Percentiles rank a stretch among this genome's conserved stretches.
These are phyloP conservation scores for Brasenia schreberi DNA, from an alignment of 164 flowering plant genomes.

Conservation along the genomic window DNA sequence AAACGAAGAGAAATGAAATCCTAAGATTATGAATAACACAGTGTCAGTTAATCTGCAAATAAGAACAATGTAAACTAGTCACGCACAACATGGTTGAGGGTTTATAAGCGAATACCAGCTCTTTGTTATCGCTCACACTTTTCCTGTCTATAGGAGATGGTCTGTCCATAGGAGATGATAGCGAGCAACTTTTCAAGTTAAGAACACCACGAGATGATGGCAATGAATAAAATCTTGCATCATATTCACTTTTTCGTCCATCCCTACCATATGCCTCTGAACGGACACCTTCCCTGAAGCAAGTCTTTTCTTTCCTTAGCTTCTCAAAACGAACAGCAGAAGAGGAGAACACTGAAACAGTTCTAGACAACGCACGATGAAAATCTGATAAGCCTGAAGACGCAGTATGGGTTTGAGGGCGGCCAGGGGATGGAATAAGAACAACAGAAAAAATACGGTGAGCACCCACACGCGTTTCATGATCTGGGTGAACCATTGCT, in stretches of 20 bases:
- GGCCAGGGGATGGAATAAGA: slow-evolving; percentile 90
- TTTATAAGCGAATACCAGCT: not conserved
- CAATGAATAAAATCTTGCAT: slow-evolving; percentile 31
- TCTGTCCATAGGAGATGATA: not conserved
- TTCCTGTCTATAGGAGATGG: not conserved
- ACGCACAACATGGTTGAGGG: no score
- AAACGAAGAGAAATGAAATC: slow-evolving; percentile 57
- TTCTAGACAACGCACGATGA: slow-evolving; percentile 75
- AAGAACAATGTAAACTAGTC: no score
- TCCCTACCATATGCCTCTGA: slow-evolving; percentile 9
- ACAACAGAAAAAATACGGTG: slow-evolving; percentile 97
- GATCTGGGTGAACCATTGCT: slow-evolving; percentile 85
- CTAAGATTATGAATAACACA: slow-evolving; percentile 19
- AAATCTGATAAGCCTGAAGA: slow-evolving; percentile 28
- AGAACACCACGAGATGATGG: slow-evolving; percentile 50
- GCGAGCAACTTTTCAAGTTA: slow-evolving; percentile 26
- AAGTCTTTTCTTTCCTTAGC: slow-evolving; percentile 42
- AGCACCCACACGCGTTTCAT: slow-evolving; percentile 82
- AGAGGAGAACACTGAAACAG: slow-evolving; percentile 96
- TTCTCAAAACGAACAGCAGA: slow-evolving; percentile 96
- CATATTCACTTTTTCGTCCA: slow-evolving; percentile 5
- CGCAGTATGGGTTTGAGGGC: slow-evolving; percentile 25
- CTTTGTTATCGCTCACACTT: not conserved
- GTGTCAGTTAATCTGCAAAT: no score
- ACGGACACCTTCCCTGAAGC: slow-evolving; percentile 22